A percentile compares a stretch with the other conserved stretches of the same genome.
Conservation (phyloP, 169 alveolate genomes). For the Plasmodium vinckei region DNA sequence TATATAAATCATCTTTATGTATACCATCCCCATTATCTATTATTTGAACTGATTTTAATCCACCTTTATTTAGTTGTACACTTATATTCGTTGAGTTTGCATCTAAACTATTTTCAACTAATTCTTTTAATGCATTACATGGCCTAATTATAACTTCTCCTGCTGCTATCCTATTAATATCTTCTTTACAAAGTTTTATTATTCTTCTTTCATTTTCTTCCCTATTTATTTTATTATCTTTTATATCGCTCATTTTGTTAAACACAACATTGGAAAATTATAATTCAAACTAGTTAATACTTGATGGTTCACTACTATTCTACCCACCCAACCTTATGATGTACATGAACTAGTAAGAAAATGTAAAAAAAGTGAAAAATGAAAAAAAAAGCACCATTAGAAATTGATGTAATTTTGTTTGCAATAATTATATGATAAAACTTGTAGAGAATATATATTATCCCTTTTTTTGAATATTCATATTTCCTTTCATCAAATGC, state of each 20-base stretch:
- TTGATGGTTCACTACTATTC: too few species aligned
- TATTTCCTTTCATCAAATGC: too few species aligned
- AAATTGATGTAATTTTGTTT: too few species aligned
- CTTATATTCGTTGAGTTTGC: constrained; percentile 94
- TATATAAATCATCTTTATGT: constrained; percentile 91
- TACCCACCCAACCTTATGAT: too few species aligned
- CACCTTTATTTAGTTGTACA: constrained; percentile 92
- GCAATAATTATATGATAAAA: too few species aligned
- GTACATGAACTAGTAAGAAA: too few species aligned
- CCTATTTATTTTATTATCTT: background rate
- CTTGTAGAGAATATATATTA: too few species aligned
- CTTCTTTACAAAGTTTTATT: constrained; percentile 89
- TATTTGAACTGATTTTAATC: constrained; percentile 92
- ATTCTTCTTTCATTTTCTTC: constrained; percentile 76
- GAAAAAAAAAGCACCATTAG: too few species aligned
- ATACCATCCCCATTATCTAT: constrained; percentile 98
- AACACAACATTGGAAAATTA: too few species aligned
- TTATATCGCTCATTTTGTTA: background rate
- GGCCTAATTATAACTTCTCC: constrained; percentile 98
- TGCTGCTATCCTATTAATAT: constrained; percentile 96
- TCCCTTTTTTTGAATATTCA: too few species aligned
- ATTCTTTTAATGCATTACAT: constrained; percentile 97
- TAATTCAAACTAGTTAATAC: too few species aligned
- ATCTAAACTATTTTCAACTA: constrained; percentile 97
- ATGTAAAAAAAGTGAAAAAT: too few species aligned